A percentile compares a stretch with the other conserved stretches of the same genome.
Evolutionary conservation across 331 rosid species (phyloP).

Genomic region (Spiraea crenata): DNA sequence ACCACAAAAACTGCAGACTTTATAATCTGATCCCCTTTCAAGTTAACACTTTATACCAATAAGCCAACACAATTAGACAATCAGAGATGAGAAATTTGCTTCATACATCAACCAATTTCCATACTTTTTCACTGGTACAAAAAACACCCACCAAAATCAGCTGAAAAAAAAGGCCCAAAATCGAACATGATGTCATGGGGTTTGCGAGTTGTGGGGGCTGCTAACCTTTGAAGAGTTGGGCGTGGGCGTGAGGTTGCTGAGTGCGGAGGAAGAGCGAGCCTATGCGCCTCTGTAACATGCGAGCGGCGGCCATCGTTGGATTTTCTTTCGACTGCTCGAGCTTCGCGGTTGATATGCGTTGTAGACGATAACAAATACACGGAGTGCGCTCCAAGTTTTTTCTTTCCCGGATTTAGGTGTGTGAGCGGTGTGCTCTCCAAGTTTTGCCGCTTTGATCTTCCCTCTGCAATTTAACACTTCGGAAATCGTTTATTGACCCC

Average conservation of each 20-base stretch:
- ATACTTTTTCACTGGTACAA: neutral
- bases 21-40: neutral
- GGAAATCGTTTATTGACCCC: too few relatives aligned
- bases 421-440: neutral
- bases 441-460: neutral
- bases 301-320: slow-evolving; percentile 49
- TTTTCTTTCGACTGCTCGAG: neutral
- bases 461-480: too few relatives aligned
- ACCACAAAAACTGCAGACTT: neutral
- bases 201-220: neutral
- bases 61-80: neutral
- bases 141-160: neutral
- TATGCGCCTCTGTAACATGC: slow-evolving; percentile 49
- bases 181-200: neutral
- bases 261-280: slow-evolving; percentile 29
- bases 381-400: too few relatives aligned
- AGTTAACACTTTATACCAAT: neutral
- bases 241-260: slow-evolving; percentile 8
- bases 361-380: too few relatives aligned
- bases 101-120: neutral
- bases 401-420: too few relatives aligned
- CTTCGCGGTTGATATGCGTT: neutral
- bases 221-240: slow-evolving; percentile 34
- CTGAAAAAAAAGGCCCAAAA: too few relatives aligned
- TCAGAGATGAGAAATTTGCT: neutral